Evolutionary conservation across 1,284 basidiomycete species (phyloP).

Genomic region (Cutaneotrichosporon sp.): DNA sequence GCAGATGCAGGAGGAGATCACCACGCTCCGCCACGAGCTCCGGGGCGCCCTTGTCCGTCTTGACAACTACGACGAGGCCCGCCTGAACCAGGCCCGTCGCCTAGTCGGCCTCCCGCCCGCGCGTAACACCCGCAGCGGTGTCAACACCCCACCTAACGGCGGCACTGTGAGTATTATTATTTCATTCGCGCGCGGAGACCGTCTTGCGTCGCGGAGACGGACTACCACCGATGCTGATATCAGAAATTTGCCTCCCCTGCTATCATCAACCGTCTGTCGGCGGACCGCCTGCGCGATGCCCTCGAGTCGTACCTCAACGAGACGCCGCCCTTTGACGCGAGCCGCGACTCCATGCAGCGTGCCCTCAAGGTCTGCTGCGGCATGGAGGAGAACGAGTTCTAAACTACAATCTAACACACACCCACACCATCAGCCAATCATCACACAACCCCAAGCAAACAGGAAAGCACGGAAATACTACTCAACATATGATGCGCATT

Average conservation of each 20-base stretch:
- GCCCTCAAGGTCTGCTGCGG: constrained; percentile 22
- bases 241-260: constrained; percentile 11
- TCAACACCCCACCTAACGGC: neutral
- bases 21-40: constrained; percentile 13
- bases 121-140: constrained; percentile 1
- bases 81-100: constrained; percentile 18
- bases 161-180: constrained; percentile 1
- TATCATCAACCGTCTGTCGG: constrained; percentile 11
- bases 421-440: too few relatives aligned
- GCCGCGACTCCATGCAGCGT: constrained; percentile 13
- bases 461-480: neutral
- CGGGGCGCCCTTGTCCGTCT: constrained; percentile 9
- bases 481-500: neutral
- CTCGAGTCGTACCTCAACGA: constrained; percentile 22
- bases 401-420: too few relatives aligned
- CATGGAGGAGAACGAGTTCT: constrained; percentile 5
- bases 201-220: neutral
- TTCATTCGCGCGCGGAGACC: too few relatives aligned
- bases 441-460: too few relatives aligned
- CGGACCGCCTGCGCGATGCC: constrained; percentile 16
- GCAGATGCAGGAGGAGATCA: constrained; percentile 21
- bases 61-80: constrained; percentile 16
- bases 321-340: constrained; percentile 14
- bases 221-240: neutral
- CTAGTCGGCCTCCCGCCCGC: constrained; percentile 15